Evolutionary conservation across 345 rosid species (phyloP).

Genomic region (Salix viminalis): DNA sequence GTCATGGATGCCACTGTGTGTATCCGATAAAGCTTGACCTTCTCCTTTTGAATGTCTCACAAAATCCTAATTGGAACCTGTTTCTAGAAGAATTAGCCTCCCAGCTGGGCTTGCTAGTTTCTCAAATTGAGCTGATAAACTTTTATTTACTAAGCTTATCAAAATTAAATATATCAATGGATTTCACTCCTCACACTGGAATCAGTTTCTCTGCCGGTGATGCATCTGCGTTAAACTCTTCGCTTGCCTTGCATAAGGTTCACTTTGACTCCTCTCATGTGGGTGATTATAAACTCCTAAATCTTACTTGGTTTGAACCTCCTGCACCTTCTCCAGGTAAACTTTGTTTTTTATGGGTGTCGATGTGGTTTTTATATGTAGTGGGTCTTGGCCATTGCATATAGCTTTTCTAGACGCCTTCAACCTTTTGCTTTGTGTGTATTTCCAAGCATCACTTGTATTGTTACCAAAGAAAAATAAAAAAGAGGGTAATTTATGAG

Average conservation of each 20-base stretch:
- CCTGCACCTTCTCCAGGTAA: constrained; percentile 82
- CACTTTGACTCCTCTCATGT: constrained; percentile 57
- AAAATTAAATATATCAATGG: constrained; percentile 87
- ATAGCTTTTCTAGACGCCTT: not conserved
- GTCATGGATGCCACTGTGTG: constrained; percentile 77
- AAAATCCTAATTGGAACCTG: constrained; percentile 58
- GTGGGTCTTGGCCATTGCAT: constrained; percentile 6
- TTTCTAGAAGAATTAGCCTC: constrained; percentile 69
- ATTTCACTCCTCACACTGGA: constrained; percentile 80
- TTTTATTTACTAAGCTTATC: constrained; percentile 70
- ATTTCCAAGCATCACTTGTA: not conserved
- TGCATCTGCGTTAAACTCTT: constrained; percentile 66
- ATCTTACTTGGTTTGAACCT: constrained; percentile 77
- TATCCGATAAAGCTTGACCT: constrained; percentile 98
- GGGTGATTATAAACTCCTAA: constrained; percentile 84
- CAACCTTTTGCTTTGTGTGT: not conserved
- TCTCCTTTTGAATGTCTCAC: constrained; percentile 82
- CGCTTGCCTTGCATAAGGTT: constrained; percentile 67
- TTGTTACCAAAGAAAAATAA: not conserved
- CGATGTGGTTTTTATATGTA: not conserved
- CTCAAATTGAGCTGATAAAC: constrained; percentile 80
- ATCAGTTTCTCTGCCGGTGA: constrained; percentile 70
- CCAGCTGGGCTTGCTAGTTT: constrained; percentile 68
- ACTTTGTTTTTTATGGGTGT: constrained; percentile 10
- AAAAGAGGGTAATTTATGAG: not conserved